These are phyloP conservation scores for Acanthamoeba castellanii DNA, from an alignment of 208 protist species.

Conservation along the genomic window DNA sequence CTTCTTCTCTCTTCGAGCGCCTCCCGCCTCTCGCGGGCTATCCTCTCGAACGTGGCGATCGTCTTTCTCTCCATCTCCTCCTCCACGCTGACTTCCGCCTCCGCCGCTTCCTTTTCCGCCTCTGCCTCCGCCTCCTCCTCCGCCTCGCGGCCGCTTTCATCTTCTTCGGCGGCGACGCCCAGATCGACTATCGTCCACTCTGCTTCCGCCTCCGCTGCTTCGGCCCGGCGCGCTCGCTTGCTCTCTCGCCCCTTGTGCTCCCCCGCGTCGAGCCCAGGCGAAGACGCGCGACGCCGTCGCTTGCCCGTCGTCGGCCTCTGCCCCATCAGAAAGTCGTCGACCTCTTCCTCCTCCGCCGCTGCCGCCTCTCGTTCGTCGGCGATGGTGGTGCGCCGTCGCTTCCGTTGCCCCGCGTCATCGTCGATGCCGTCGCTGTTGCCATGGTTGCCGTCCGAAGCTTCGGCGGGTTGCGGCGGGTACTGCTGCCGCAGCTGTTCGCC, in stretches of 20 bases:
- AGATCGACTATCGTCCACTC: too few species aligned
- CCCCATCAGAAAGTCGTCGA: background rate
- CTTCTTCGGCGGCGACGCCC: too few species aligned
- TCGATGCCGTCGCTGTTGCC: too few species aligned
- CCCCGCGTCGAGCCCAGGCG: too few species aligned
- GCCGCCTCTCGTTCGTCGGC: background rate
- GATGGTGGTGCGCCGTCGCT: background rate
- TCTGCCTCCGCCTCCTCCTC: too few species aligned
- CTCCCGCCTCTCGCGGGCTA: background rate
- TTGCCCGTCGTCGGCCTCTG: background rate
- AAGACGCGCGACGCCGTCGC: too few species aligned
- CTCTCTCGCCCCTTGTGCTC: background rate
- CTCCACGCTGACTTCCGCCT: background rate
- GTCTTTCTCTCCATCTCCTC: background rate
- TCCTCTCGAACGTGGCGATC: background rate
- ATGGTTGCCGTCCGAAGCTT: background rate
- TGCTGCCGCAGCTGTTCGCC: background rate
- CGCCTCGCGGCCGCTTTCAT: too few species aligned
- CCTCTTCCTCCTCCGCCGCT: background rate
- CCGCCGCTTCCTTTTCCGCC: too few species aligned
- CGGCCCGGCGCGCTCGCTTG: background rate
- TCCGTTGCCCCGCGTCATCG: too few species aligned
- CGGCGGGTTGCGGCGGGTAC: background rate
- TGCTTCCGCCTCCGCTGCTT: background rate
- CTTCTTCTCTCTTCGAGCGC: background rate